These are phyloP conservation scores for Wickerhamomyces sp. DNA, from an alignment of 1,139 yeast genomes.

Conservation along the genomic window DNA sequence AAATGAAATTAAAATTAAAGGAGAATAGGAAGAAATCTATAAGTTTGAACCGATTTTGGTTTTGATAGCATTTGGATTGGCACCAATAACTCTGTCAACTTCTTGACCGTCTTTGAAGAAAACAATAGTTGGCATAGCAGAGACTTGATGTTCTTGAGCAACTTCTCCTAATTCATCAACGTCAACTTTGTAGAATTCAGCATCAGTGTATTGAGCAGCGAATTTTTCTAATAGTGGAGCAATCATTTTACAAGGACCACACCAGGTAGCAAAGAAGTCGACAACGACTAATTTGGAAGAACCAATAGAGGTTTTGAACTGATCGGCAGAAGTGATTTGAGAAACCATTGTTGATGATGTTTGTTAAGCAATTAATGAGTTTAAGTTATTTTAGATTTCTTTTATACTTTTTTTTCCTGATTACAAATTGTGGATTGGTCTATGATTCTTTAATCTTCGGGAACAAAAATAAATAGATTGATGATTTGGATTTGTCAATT, in stretches of 20 bases:
- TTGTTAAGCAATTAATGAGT: not conserved
- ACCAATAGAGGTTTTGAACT: slow-evolving; percentile 57
- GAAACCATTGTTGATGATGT: slow-evolving; percentile 33
- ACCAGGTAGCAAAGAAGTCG: slow-evolving; percentile 94
- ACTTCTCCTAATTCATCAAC: slow-evolving; percentile 74
- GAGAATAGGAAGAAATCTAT: slow-evolving; percentile 26
- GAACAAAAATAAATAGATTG: not conserved
- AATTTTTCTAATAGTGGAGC: slow-evolving; percentile 87
- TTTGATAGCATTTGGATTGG: slow-evolving; percentile 79
- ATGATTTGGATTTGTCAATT: not conserved
- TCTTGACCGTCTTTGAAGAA: slow-evolving; percentile 74
- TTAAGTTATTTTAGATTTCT: not conserved
- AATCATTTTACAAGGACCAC: slow-evolving; percentile 96
- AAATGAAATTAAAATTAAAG: too few species aligned
- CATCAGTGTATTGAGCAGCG: slow-evolving; percentile 48
- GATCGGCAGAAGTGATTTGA: slow-evolving; percentile 45
- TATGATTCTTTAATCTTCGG: not conserved
- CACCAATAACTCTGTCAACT: slow-evolving; percentile 76
- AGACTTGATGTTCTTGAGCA: slow-evolving; percentile 68
- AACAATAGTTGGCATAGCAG: slow-evolving; percentile 88
- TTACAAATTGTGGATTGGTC: slow-evolving; percentile 6
- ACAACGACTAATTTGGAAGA: slow-evolving; percentile 72
- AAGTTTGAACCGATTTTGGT: slow-evolving; percentile 56
- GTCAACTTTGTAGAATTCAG: slow-evolving; percentile 77
- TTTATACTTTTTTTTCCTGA: slow-evolving; percentile 1